Conservation (phyloP, 2,329 filamentous ascomycete species). For the Hyphodiscus sp. region DNA sequence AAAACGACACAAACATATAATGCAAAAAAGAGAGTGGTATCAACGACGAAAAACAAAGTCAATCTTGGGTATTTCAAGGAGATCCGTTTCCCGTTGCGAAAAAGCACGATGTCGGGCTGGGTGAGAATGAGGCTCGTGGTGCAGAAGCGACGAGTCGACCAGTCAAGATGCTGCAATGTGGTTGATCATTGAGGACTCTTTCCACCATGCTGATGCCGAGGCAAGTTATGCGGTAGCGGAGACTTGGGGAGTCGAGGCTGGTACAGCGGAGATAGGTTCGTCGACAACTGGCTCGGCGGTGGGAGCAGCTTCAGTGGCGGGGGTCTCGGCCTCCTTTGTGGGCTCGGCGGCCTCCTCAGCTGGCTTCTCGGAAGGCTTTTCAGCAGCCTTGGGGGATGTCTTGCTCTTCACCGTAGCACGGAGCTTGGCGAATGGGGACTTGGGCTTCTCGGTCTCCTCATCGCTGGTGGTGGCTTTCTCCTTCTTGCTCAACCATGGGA, state of each 20-base stretch:
- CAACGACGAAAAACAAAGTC: slow-evolving; percentile 24
- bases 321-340: slow-evolving; percentile 23
- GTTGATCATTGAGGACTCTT: neutral
- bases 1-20: slow-evolving; percentile 21
- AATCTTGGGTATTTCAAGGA: slow-evolving; percentile 33
- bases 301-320: slow-evolving; percentile 26
- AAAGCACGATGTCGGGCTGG: neutral
- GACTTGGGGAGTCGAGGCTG: slow-evolving; percentile 24
- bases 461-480: slow-evolving; percentile 38
- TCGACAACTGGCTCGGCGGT: slow-evolving; percentile 18
- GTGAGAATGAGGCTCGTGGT: neutral
- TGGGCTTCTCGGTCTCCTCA: slow-evolving; percentile 35
- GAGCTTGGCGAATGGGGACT: slow-evolving; percentile 31
- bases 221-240: slow-evolving; percentile 27
- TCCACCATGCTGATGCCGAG: neutral
- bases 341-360: slow-evolving; percentile 39
- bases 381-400: slow-evolving; percentile 31
- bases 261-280: slow-evolving; percentile 19
- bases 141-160: neutral
- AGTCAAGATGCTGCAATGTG: neutral
- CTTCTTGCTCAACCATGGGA: slow-evolving; percentile 57
- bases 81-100: slow-evolving; percentile 26
- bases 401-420: slow-evolving; percentile 31
- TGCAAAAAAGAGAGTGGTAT: slow-evolving; percentile 33
- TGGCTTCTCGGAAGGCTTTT: slow-evolving; percentile 29